phyloP scores from a whole-genome alignment of 257 asterid genomes.

The Przewalskia tangutica region DNA sequence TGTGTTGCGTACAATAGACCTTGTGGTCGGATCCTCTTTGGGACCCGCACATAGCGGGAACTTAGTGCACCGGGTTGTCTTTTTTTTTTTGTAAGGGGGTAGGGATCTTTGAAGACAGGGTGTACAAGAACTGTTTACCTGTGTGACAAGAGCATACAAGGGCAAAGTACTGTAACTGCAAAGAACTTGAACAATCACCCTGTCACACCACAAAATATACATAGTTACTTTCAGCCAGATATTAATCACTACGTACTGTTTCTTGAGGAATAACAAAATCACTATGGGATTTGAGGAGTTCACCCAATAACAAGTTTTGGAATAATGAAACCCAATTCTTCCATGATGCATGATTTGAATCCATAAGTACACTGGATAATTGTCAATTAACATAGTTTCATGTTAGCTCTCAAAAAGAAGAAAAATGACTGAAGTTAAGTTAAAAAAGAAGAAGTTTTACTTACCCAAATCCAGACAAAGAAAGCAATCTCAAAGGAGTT shows the following conservation, averaged over 20 bases:
- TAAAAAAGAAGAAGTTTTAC: neutral
- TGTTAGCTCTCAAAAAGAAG: too few species aligned
- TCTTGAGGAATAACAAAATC: neutral
- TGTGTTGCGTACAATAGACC: too few species aligned
- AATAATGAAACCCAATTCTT: conserved; percentile 43
- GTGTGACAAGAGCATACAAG: conserved; percentile 48
- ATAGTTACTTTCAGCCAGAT: neutral
- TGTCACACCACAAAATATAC: conserved; percentile 6
- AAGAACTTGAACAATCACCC: conserved; percentile 42
- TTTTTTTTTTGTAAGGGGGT: neutral
- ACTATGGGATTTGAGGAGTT: neutral
- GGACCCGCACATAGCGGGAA: too few species aligned
- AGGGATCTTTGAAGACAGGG: neutral
- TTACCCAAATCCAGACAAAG: conserved; percentile 84
- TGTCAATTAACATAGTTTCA: neutral
- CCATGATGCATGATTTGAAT: conserved; percentile 86
- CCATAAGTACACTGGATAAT: conserved; percentile 60
- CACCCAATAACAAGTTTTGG: conserved; percentile 76
- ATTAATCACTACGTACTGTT: neutral
- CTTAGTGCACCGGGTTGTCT: too few species aligned
- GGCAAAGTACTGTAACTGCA: conserved; percentile 60
- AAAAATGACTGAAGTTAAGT: neutral
- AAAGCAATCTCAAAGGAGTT: conserved; percentile 86
- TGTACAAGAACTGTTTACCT: conserved; percentile 22
- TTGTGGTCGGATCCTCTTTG: too few species aligned